phyloP scores from a whole-genome alignment of 306 rosid species.

The Acacia crassicarpa region DNA sequence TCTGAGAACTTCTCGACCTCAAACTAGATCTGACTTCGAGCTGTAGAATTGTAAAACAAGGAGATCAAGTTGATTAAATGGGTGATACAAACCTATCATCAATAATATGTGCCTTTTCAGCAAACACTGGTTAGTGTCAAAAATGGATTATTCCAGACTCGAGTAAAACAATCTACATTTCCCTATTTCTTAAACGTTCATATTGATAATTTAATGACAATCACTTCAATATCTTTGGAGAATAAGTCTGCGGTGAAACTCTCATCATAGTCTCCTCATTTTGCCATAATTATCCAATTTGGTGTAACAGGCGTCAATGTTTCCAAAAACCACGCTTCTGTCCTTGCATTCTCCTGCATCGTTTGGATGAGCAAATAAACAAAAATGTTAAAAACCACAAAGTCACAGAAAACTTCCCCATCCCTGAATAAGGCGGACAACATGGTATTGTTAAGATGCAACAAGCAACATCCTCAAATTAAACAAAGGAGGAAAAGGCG shows the following conservation, averaged over 20 bases:
- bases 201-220: not conserved
- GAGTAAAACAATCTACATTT: not conserved
- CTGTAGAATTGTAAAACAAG: not conserved
- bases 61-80: not conserved
- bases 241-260: not conserved
- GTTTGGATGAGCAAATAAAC: not conserved
- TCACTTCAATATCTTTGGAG: not conserved
- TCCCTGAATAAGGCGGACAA: not conserved
- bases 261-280: not conserved
- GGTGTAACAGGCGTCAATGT: constrained; percentile 40
- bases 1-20: not conserved
- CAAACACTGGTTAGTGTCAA: not conserved
- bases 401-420: not conserved
- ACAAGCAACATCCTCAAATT: not conserved
- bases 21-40: not conserved
- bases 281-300: not conserved
- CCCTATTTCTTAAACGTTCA: not conserved
- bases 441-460: not conserved
- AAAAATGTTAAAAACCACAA: not conserved
- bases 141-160: constrained; percentile 3
- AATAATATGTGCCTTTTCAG: not conserved
- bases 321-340: constrained; percentile 68
- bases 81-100: not conserved
- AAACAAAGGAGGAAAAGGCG: not conserved
- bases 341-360: constrained; percentile 61